Evolutionary conservation across 2,329 filamentous ascomycete species (phyloP), one percentile per base, ranked within the genome.

Genomic region (Chrysoporthe puriensis): DNA sequence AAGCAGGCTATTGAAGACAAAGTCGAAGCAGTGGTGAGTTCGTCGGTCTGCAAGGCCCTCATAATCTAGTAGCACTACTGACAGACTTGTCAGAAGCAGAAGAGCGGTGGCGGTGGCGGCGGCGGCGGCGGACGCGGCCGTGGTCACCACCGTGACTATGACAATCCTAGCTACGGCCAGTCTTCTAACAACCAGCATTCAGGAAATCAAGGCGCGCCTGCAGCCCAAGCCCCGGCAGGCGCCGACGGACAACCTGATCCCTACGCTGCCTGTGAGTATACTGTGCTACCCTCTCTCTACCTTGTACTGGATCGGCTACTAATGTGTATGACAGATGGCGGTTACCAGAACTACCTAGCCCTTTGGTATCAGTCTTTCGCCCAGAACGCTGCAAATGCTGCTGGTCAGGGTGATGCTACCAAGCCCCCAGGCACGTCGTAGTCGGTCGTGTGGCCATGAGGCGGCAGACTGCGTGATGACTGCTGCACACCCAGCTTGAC

Each of bases 1-100:
- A 96, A 96, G 81, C 84, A 84, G 73, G 91, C 92, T 56, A 97
- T 97, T 70, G 92, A 93, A 77, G 94, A 97, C 73, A 97, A 97
- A 80, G 93, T 97, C 61, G 93, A 97, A 70, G 91, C 92, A 76
- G 93, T 95, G 77, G 90, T 94, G 87, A 81, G 90, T 86, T 1
- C 16, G 32, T 61, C 42, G 9, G 6, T 7, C 16, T 21, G 32
- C 57, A 16, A 5, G 13, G 26, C 8, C 16, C 32, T 50, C 32
- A 32, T 40, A 4, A 40, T 4, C 14, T 5, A 36, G 13, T 43
- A 11, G 52, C 50, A 11, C 40, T 32, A 68, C 78, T 83, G 71
- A 83, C 70, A 52, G 3, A 1, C 46, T 7, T 42, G 2, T 64
- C 70, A 86, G 84, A 82, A 83, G 66, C 84, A 86, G 74, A 88